Conservation (phyloP, 805 yeast species). For the Diddensiella caesifluorescens region DNA sequence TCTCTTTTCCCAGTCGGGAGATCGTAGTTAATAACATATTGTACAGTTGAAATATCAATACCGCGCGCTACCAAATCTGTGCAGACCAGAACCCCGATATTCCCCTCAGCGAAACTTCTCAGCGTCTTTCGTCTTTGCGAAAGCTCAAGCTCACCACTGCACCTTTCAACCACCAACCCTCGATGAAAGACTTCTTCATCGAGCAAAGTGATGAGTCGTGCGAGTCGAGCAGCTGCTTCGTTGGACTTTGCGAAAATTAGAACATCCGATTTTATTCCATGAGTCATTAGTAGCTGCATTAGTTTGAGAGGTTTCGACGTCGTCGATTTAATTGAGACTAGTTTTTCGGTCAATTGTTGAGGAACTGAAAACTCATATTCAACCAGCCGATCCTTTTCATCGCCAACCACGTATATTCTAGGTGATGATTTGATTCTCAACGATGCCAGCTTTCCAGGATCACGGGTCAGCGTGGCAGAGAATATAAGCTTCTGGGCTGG, state of each 20-base stretch:
- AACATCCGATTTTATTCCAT: conserved; percentile 37
- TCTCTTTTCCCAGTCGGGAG: conserved; percentile 84
- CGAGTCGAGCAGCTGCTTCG: conserved; percentile 78
- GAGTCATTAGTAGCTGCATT: conserved; percentile 44
- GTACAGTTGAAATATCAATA: conserved; percentile 66
- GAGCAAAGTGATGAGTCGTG: conserved; percentile 52
- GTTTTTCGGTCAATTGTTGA: conserved; percentile 31
- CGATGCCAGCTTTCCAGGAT: conserved; percentile 76
- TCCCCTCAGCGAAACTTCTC: conserved; percentile 51
- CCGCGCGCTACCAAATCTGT: conserved; percentile 98
- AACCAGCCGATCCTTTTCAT: conserved; percentile 27
- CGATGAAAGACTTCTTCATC: conserved; percentile 22
- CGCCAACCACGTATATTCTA: conserved; percentile 68
- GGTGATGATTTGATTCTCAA: conserved; percentile 59
- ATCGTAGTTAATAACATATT: conserved; percentile 83
- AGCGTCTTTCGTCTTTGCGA: conserved; percentile 52
- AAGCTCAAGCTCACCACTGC: conserved; percentile 35
- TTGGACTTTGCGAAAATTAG: conserved; percentile 70
- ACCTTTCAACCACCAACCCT: conserved; percentile 25
- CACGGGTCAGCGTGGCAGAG: conserved; percentile 91
- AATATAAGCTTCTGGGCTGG: conserved; percentile 65
- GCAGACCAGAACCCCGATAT: conserved; percentile 50
- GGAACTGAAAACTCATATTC: conserved; percentile 36
- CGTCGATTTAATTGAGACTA: conserved; percentile 29
- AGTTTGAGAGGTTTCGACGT: conserved; percentile 69